These are phyloP conservation scores for Metrosideros polymorpha DNA, from an alignment of 441 rosid genomes.

Conservation along the genomic window DNA sequence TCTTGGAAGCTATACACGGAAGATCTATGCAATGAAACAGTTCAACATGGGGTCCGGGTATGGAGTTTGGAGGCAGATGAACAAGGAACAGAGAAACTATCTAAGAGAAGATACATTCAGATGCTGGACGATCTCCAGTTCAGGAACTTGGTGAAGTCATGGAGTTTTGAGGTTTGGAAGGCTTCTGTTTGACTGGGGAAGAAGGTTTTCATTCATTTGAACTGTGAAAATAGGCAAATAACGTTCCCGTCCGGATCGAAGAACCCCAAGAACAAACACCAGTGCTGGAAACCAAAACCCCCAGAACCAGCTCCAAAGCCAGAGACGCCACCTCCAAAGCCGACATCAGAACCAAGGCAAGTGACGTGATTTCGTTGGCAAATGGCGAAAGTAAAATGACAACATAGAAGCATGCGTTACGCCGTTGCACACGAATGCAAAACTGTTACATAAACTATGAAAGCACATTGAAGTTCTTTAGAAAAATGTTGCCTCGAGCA, in stretches of 20 bases:
- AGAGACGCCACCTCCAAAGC: neutral
- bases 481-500: neutral
- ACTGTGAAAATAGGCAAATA: constrained; percentile 25
- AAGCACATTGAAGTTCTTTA: neutral
- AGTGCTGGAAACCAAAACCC: neutral
- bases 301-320: neutral
- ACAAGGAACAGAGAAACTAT: constrained; percentile 60
- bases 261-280: constrained; percentile 14
- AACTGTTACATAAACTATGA: neutral
- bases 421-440: neutral
- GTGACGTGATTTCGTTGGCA: neutral
- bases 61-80: constrained; percentile 68
- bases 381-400: neutral
- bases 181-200: neutral
- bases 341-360: neutral
- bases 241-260: constrained; percentile 29
- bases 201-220: neutral
- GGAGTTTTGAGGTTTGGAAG: neutral
- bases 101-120: constrained; percentile 64
- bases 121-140: constrained; percentile 58
- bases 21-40: constrained; percentile 61
- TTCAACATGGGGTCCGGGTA: constrained; percentile 80
- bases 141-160: constrained; percentile 44
- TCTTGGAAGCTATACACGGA: constrained; percentile 81
- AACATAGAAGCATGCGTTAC: neutral